Percentiles rank a stretch among this genome's conserved stretches.
phyloP scores from a whole-genome alignment of 805 yeast species.

The Starmerella bombi region DNA sequence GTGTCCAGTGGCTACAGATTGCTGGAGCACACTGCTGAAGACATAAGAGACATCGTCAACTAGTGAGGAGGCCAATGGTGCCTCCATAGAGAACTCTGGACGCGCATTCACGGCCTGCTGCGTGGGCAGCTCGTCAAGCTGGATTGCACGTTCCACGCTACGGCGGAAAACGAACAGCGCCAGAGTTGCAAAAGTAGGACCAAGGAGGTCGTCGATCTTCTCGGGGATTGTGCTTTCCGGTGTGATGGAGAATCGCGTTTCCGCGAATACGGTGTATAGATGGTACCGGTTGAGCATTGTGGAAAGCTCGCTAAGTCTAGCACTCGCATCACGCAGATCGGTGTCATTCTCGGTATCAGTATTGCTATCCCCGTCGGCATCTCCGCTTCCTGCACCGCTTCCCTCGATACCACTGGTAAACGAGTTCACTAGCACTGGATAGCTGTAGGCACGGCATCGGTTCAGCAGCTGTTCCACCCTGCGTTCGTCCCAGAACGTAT shows the following conservation, averaged over 20 bases:
- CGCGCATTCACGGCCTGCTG: conserved; percentile 5
- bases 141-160: conserved; percentile 68
- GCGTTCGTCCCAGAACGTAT: conserved; percentile 68
- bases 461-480: conserved; percentile 42
- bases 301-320: conserved; percentile 54
- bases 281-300: conserved; percentile 74
- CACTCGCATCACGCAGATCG: conserved; percentile 54
- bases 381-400: conserved; percentile 2
- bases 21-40: conserved; percentile 51
- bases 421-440: conserved; percentile 32
- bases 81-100: conserved; percentile 35
- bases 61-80: conserved; percentile 57
- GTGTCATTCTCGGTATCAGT: not conserved
- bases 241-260: conserved; percentile 25
- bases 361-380: not conserved
- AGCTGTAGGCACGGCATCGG: conserved; percentile 44
- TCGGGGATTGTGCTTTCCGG: conserved; percentile 42
- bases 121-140: conserved; percentile 61
- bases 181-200: conserved; percentile 52
- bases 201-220: conserved; percentile 40
- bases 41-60: conserved; percentile 75
- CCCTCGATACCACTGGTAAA: too few species aligned
- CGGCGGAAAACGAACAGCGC: conserved; percentile 56
- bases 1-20: conserved; percentile 62
- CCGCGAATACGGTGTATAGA: conserved; percentile 45